These are phyloP conservation scores for Clonostachys rhizophaga DNA, from an alignment of 2,329 filamentous ascomycete species.

Conservation along the genomic window DNA sequence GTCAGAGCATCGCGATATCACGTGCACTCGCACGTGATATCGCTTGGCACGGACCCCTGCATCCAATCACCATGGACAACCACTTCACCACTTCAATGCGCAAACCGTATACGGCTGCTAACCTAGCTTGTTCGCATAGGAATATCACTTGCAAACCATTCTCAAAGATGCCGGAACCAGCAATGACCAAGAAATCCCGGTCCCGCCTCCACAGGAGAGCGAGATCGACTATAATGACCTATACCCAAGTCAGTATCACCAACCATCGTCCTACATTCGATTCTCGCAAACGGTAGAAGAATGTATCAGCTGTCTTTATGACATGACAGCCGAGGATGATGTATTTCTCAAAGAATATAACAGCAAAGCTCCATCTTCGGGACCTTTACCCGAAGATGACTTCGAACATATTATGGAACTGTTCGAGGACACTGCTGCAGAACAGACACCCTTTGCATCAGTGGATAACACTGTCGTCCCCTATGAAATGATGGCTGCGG, in stretches of 20 bases:
- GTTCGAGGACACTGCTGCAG: slow-evolving; percentile 81
- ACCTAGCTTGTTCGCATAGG: slow-evolving; percentile 43
- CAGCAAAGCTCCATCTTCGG: slow-evolving; percentile 59
- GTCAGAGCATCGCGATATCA: slow-evolving; percentile 32
- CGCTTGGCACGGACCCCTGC: slow-evolving; percentile 5
- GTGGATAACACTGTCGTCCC: slow-evolving; percentile 83
- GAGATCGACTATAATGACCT: slow-evolving; percentile 81
- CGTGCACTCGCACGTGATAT: slow-evolving; percentile 43
- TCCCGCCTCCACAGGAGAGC: slow-evolving; percentile 60
- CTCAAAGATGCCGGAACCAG: slow-evolving; percentile 50
- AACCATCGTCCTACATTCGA: slow-evolving; percentile 90
- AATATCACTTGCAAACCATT: slow-evolving; percentile 92
- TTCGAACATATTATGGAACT: slow-evolving; percentile 95
- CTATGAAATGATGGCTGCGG: slow-evolving; percentile 71
- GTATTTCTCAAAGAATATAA: slow-evolving; percentile 82
- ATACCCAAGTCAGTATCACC: slow-evolving; percentile 74
- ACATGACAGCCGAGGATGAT: slow-evolving; percentile 90
- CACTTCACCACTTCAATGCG: background rate
- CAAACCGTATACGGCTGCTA: background rate
- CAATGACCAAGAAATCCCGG: slow-evolving; percentile 59
- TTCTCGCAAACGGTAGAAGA: slow-evolving; percentile 98
- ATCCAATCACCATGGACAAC: background rate
- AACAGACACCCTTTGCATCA: slow-evolving; percentile 82
- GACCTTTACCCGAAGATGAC: slow-evolving; percentile 77
- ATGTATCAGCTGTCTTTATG: slow-evolving; percentile 84